Conservation (phyloP, 2,329 filamentous ascomycete species). For the Amauroascus verrucosus region DNA sequence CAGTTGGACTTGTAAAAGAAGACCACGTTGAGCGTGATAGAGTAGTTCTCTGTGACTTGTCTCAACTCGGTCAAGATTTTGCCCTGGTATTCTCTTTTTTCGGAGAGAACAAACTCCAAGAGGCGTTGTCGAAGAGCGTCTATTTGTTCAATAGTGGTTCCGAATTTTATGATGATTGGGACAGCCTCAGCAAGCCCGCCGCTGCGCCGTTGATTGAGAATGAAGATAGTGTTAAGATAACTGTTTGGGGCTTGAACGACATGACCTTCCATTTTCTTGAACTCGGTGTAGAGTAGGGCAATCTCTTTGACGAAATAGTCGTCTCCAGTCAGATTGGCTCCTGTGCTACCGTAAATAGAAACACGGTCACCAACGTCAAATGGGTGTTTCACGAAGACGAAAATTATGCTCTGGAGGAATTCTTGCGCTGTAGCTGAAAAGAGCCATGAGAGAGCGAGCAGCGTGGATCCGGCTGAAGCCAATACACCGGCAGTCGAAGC, state of each 20-base stretch:
- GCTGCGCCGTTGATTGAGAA: conserved; percentile 85
- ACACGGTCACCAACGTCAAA: conserved; percentile 94
- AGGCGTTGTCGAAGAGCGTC: conserved; percentile 70
- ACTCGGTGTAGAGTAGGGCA: conserved; percentile 84
- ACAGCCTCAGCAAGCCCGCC: conserved; percentile 80
- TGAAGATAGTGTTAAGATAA: conserved; percentile 83
- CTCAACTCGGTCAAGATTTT: conserved; percentile 80
- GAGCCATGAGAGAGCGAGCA: conserved; percentile 87
- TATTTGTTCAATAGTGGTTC: conserved; percentile 72
- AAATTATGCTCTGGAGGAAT: conserved; percentile 80
- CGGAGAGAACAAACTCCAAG: conserved; percentile 67
- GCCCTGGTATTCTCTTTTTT: conserved; percentile 81
- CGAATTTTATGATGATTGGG: conserved; percentile 75
- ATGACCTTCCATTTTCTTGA: conserved; percentile 97
- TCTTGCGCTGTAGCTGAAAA: conserved; percentile 89
- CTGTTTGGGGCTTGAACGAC: conserved; percentile 94
- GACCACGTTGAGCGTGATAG: conserved; percentile 78
- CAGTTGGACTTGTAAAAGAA: conserved; percentile 98
- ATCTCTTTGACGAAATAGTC: conserved; percentile 97
- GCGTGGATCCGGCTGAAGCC: conserved; percentile 75
- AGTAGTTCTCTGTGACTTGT: conserved; percentile 70
- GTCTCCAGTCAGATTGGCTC: conserved; percentile 65
- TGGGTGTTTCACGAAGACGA: conserved; percentile 88
- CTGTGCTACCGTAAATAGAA: conserved; percentile 81
- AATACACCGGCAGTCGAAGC: conserved; percentile 81